Percentiles rank a stretch among this genome's conserved stretches.
phyloP scores from a whole-genome alignment of 1,284 basidiomycete genomes.

The Cryptococcus sp. region DNA sequence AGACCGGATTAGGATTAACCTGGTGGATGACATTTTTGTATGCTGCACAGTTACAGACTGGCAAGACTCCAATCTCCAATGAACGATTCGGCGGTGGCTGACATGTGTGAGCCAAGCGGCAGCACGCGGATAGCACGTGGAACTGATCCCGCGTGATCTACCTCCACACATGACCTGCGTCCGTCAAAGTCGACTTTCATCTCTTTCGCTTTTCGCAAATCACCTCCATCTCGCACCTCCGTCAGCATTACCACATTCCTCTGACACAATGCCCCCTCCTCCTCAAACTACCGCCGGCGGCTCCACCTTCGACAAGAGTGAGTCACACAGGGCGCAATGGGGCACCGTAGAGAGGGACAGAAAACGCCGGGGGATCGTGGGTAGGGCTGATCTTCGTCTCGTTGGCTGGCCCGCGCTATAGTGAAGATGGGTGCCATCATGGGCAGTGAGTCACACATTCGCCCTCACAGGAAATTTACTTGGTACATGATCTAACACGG shows the following conservation, averaged over 20 bases:
- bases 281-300: conserved; percentile 41
- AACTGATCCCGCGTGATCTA: neutral
- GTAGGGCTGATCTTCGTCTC: neutral
- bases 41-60: no score
- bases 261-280: conserved; percentile 45
- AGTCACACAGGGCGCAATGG: conserved; percentile 9
- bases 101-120: no score
- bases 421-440: conserved; percentile 87
- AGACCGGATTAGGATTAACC: neutral
- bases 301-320: conserved; percentile 46
- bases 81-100: no score
- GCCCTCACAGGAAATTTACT: no score
- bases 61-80: no score
- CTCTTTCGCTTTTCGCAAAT: neutral
- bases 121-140: no score
- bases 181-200: neutral
- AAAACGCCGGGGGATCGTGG: no score
- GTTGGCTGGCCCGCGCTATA: conserved; percentile 15
- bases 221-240: neutral
- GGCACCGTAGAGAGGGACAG: no score
- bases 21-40: neutral
- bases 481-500: neutral
- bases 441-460: conserved; percentile 54
- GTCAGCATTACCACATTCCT: neutral
- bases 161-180: neutral